Base-by-base conservation (phyloP, 2,329 filamentous ascomycete species). In the Penicillium polonicum region DNA sequence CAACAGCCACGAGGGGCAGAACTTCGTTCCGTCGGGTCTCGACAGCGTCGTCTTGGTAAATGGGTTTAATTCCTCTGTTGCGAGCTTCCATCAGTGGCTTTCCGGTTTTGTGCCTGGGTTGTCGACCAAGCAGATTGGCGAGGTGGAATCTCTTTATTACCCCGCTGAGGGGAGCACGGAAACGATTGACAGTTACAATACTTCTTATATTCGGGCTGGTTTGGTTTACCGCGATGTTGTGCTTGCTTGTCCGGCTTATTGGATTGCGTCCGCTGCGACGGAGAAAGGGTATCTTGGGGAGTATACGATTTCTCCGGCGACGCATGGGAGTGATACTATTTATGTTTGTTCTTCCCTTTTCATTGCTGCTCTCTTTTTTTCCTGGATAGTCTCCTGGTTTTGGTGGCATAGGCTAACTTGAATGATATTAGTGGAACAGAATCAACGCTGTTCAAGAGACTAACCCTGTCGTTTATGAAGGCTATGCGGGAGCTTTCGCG, bases 1-100 rank as follows among this genome's bases (percentile, higher is more conserved):
- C 68, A 88, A 88, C 67, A 78, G 81, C 0, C 82, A 86, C 65
- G 85, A 88, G 70, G 85, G 85, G 23, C 80, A 87, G 67, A 85
- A 83, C 60, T 88, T 88, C 63, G 74, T 85, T 23, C 83, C 83
- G 0, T 67, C 79, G 0, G 81, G 79, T 0, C 72, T 87, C 1
- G 66, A 73, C 19, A 73, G 71, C 48, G 59, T 61, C 0, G 61
- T 65, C 0, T 69, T 71, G 7, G 65, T 68, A 0, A 72, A 73
- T 2, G 75, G 77, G 0, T 85, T 82, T 66, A 85, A 85, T 61
- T 77, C 77, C 1, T 83, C 79, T 1, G 51, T 55, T 1, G 73
- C 77, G 0, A 80, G 78, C 3, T 85, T 86, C 62, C 73, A 81
- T 23, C 29, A 46, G 2, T 87, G 84, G 84, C 65, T 87, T 0